Evolutionary conservation across 805 yeast species (phyloP), one percentile per base, ranked within the genome.

Genomic region (Blastobotrys chiropterorum): DNA sequence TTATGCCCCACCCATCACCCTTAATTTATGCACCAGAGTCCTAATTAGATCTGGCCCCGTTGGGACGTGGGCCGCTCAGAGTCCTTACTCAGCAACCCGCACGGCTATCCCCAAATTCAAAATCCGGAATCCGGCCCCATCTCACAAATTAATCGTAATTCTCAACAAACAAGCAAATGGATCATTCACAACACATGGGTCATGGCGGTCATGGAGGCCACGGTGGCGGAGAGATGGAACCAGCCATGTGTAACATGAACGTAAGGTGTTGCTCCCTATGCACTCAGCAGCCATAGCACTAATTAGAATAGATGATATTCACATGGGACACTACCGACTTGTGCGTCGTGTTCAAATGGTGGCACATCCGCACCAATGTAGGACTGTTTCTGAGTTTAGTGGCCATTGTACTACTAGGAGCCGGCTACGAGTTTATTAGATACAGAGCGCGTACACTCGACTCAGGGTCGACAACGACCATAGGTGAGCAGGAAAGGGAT

Each of bases 311-410:
- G 64, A 87, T 86, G 94, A 60, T 84, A 5, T 84, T 87, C 64
- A 85, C 90, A 3, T 87, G 94, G 90, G 80, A 82, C 55, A 83
- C 85, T 69, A 70, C 77, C 48, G 78, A 86, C 63, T 74, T 86
- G 3, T 87, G 96, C 64, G 79, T 87, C 7, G 76, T 87, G 7
- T 85, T 84, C 65, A 68, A 72, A 52, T 83, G 90, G 86, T 87
- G 96, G 96, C 92, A 85, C 59, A 77, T 87, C 50, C 72, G 71
- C 46, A 76, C 82, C 0, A 61, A 68, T 3, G 43, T 67, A 2
- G 82, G 80, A 4, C 75, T 87, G 46, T 5, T 83, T 1, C 52
- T 79, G 4, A 75, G 88, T 1, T 62, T 85, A 40, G 8, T 77
- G 0, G 74, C 76, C 0, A 72, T 86, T 20, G 72, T 72, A 0